phyloP scores from a whole-genome alignment of 768 basidiomycete genomes.

The Galerina sulciceps region DNA sequence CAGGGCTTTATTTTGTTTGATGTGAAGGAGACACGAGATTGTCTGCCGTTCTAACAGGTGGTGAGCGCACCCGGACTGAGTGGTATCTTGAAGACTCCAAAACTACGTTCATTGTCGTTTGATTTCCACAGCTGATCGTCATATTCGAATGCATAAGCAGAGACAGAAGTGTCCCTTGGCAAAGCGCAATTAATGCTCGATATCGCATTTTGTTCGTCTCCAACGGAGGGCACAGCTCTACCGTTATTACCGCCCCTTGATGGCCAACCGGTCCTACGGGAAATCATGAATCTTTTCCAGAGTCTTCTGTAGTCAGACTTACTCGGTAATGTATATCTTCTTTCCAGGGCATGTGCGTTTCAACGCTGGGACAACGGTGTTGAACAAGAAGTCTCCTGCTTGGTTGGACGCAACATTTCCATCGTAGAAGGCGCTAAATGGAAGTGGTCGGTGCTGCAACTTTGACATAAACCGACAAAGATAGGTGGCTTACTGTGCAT shows the following conservation, averaged over 20 bases:
- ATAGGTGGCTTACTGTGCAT: slow-evolving; percentile 38
- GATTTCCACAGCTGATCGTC: slow-evolving; percentile 46
- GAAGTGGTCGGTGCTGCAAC: neutral
- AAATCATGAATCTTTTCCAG: neutral
- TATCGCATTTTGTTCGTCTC: slow-evolving; percentile 36
- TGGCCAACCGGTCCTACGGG: slow-evolving; percentile 42
- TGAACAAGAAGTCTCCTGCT: slow-evolving; percentile 41
- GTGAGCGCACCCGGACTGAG: slow-evolving; percentile 23
- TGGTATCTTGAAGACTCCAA: slow-evolving; percentile 40
- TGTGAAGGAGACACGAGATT: too few species aligned
- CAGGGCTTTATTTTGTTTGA: too few species aligned
- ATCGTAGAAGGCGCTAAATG: slow-evolving; percentile 41
- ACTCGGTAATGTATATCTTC: slow-evolving; percentile 44
- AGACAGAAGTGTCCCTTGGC: slow-evolving; percentile 35
- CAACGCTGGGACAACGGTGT: slow-evolving; percentile 41
- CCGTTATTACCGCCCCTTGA: slow-evolving; percentile 36
- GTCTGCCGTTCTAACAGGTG: slow-evolving; percentile 10
- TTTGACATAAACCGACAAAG: neutral
- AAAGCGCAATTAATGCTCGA: slow-evolving; percentile 41
- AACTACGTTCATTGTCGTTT: slow-evolving; percentile 42
- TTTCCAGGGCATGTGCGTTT: slow-evolving; percentile 40
- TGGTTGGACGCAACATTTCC: slow-evolving; percentile 32
- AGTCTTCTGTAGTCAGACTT: neutral
- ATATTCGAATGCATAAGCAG: slow-evolving; percentile 44
- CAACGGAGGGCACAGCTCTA: slow-evolving; percentile 33